Conservation (phyloP, 2,329 filamentous ascomycete genomes). For the Colletotrichum sp. region DNA sequence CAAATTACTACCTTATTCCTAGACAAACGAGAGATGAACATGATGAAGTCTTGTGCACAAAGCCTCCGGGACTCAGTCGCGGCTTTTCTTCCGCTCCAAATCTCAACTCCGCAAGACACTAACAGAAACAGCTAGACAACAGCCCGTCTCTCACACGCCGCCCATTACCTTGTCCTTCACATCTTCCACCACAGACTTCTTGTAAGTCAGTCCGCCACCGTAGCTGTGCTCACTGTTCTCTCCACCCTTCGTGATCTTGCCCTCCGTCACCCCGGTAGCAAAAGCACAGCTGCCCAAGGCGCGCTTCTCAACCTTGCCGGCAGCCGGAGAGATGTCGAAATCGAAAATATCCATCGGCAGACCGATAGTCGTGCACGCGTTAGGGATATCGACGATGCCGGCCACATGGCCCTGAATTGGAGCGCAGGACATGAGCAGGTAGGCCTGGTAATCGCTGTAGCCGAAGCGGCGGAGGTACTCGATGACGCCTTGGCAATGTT, state of each 20-base stretch:
- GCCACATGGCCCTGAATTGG: constrained; percentile 89
- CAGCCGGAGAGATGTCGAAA: constrained; percentile 80
- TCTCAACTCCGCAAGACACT: neutral
- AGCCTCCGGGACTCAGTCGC: neutral
- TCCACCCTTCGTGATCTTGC: constrained; percentile 47
- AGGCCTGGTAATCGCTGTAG: constrained; percentile 77
- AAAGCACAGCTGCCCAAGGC: constrained; percentile 65
- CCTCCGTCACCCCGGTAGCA: constrained; percentile 50
- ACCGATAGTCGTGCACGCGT: constrained; percentile 88
- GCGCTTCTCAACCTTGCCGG: constrained; percentile 48
- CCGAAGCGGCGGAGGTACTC: constrained; percentile 81
- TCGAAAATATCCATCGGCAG: constrained; percentile 94
- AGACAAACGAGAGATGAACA: neutral
- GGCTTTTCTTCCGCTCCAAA: neutral
- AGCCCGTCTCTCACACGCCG: constrained; percentile 23
- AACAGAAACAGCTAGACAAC: neutral
- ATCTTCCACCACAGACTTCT: constrained; percentile 29
- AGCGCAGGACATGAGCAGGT: constrained; percentile 83
- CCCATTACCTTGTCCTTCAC: constrained; percentile 25
- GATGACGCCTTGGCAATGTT: constrained; percentile 60
- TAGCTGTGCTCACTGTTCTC: constrained; percentile 54
- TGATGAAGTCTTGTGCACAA: neutral
- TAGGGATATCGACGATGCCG: constrained; percentile 89
- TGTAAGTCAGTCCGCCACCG: constrained; percentile 57
- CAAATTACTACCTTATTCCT: neutral